A percentile compares a stretch with the other conserved stretches of the same genome.
These are phyloP conservation scores for Aspergillus nanangensis DNA, from an alignment of 495 filamentous ascomycete genomes.

Conservation along the genomic window DNA sequence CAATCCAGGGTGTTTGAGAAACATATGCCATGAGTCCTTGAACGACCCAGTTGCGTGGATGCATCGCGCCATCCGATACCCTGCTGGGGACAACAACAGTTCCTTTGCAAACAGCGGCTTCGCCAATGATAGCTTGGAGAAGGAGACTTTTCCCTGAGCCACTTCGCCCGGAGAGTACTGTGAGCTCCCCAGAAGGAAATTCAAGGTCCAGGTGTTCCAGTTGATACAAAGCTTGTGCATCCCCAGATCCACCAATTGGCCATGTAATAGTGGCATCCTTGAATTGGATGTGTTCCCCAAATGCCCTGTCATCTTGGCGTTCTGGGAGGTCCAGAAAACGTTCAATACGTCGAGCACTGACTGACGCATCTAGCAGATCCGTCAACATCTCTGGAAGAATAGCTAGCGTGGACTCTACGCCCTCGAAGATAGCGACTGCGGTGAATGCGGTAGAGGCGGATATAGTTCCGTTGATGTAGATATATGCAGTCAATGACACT, in stretches of 20 bases:
- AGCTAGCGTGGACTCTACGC: slow-evolving; percentile 56
- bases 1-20: slow-evolving; percentile 82
- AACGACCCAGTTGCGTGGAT: slow-evolving; percentile 36
- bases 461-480: slow-evolving; percentile 49
- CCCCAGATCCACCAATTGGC: slow-evolving; percentile 48
- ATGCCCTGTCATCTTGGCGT: slow-evolving; percentile 40
- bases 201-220: slow-evolving; percentile 58
- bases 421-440: slow-evolving; percentile 60
- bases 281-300: slow-evolving; percentile 48
- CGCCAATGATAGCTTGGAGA: slow-evolving; percentile 57
- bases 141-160: slow-evolving; percentile 64
- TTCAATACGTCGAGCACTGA: slow-evolving; percentile 61
- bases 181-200: slow-evolving; percentile 65
- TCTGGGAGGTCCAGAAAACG: slow-evolving; percentile 60
- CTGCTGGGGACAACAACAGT: slow-evolving; percentile 40
- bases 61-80: slow-evolving; percentile 13
- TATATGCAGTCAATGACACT: slow-evolving; percentile 57
- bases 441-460: slow-evolving; percentile 69
- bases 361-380: slow-evolving; percentile 54
- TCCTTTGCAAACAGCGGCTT: slow-evolving; percentile 48
- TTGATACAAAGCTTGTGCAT: slow-evolving; percentile 45
- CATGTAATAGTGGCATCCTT: slow-evolving; percentile 63
- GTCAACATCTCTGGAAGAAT: slow-evolving; percentile 65
- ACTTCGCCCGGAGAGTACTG: slow-evolving; percentile 54
- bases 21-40: slow-evolving; percentile 69